Evolutionary conservation across 2,329 filamentous ascomycete species (phyloP), one percentile per base, ranked within the genome.

Genomic region (Cadophora sp.): DNA sequence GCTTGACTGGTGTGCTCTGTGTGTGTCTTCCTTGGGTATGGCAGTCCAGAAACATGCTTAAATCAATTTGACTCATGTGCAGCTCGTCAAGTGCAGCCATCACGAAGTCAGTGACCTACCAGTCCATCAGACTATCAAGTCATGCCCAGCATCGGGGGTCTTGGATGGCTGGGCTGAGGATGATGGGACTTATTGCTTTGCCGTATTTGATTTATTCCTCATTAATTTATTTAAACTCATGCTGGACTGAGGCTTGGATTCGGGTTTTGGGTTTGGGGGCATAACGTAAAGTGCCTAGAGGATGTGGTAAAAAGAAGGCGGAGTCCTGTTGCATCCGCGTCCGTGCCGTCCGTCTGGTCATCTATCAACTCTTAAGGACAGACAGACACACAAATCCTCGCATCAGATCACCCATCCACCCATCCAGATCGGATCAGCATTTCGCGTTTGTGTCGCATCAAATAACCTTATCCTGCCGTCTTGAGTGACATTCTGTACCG

Each of bases 401-500:
- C 30, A 53, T n/a, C 50, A 56, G 51, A 30, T 55, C 18, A 33
- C 36, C 51, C 18, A 47, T n/a, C 16, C 18, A 33, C 36, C 51
- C 18, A 47, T n/a, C 16, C 27, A 30, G 51, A 39, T 36, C 43
- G 18, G 45, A 61, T 48, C 24, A 48, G n/a, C 47, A 61, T 33
- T 36, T 47, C 20, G n/a, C 24, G 11, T 33, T 14, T 20, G 8
- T 24, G 43, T 47, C 30, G 45, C 59, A 50, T 61, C 39, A 51
- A 62, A 62, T 39, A 50, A 51, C 43, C 36, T 62, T 51, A 62
- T 61, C 59, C 24, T 48, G 27, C 33, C 27, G 20, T 48, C 18
- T 16, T 51, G 43, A 47, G 20, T n/a, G 16, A 45, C 9, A 59
- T 27, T 24, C 47, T 24, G 47, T n/a, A 27, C 6, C 47, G 14